A percentile compares a stretch with the other conserved stretches of the same genome.
Evolutionary conservation across 2,329 filamentous ascomycete genomes (phyloP).

Genomic region (Microdochium bolleyi): DNA sequence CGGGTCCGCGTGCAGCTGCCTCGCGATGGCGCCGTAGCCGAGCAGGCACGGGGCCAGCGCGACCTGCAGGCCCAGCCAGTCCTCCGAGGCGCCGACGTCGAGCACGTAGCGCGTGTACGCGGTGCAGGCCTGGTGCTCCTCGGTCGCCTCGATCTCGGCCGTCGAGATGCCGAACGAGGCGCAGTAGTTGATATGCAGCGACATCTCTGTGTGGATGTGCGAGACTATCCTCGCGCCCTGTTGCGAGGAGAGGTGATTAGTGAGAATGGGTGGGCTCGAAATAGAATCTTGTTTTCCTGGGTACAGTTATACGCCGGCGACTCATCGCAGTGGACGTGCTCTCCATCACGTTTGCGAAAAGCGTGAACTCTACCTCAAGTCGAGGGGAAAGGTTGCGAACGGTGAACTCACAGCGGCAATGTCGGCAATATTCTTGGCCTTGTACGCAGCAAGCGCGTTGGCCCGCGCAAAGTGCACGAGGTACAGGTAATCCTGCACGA

Average conservation of each 20-base stretch:
- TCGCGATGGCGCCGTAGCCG: slow-evolving; percentile 78
- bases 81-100: slow-evolving; percentile 79
- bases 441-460: slow-evolving; percentile 79
- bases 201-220: slow-evolving; percentile 73
- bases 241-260: not conserved
- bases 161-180: slow-evolving; percentile 68
- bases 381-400: not conserved
- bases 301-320: no score
- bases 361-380: no score
- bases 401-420: slow-evolving; percentile 56
- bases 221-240: slow-evolving; percentile 63
- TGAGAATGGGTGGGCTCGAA: no score
- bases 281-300: no score
- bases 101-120: slow-evolving; percentile 82
- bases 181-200: slow-evolving; percentile 77
- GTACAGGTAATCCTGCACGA: slow-evolving; percentile 89
- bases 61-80: slow-evolving; percentile 81
- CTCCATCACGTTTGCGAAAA: no score
- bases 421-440: slow-evolving; percentile 64
- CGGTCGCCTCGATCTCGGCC: slow-evolving; percentile 61
- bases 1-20: slow-evolving; percentile 56
- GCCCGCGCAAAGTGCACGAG: slow-evolving; percentile 85
- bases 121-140: slow-evolving; percentile 59
- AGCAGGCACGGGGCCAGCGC: slow-evolving; percentile 80
- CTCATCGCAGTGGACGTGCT: no score